Percentiles rank a stretch among this genome's conserved stretches.
Conservation (phyloP, 768 basidiomycete species). For the Omphalotus guepiniiformis region DNA sequence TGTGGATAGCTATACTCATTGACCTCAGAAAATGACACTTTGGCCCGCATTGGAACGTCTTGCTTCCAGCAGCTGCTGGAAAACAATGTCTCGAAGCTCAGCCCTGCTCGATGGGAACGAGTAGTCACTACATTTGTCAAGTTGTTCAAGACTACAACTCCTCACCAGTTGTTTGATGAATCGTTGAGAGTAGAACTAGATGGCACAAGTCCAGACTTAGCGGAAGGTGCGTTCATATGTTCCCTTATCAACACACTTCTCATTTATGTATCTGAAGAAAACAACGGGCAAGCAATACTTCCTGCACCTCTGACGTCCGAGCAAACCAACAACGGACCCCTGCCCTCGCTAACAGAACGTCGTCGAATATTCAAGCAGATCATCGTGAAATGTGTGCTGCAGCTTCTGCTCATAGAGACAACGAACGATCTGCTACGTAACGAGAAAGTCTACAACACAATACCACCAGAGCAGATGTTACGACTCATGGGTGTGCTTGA, state of each 20-base stretch:
- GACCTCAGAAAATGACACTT: conserved; percentile 87
- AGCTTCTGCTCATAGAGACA: conserved; percentile 93
- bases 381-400: conserved; percentile 98
- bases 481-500: conserved; percentile 94
- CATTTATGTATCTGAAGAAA: conserved; percentile 35
- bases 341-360: conserved; percentile 63
- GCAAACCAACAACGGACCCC: conserved; percentile 39
- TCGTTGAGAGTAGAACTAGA: conserved; percentile 83
- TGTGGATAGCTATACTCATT: conserved; percentile 7
- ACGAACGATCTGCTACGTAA: conserved; percentile 94
- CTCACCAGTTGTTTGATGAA: conserved; percentile 95
- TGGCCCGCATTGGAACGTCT: conserved; percentile 95
- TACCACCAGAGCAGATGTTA: conserved; percentile 90
- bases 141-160: conserved; percentile 96
- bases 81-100: conserved; percentile 85
- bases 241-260: neutral
- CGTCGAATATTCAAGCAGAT: conserved; percentile 95
- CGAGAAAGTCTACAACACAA: conserved; percentile 84
- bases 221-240: conserved; percentile 30
- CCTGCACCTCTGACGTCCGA: conserved; percentile 87
- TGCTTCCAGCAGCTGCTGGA: conserved; percentile 96
- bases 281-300: conserved; percentile 64
- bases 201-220: conserved; percentile 45
- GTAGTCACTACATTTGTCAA: conserved; percentile 91
- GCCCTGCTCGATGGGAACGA: conserved; percentile 81